Evolutionary conservation across 768 basidiomycete species (phyloP).

Genomic region (Russula abietina): DNA sequence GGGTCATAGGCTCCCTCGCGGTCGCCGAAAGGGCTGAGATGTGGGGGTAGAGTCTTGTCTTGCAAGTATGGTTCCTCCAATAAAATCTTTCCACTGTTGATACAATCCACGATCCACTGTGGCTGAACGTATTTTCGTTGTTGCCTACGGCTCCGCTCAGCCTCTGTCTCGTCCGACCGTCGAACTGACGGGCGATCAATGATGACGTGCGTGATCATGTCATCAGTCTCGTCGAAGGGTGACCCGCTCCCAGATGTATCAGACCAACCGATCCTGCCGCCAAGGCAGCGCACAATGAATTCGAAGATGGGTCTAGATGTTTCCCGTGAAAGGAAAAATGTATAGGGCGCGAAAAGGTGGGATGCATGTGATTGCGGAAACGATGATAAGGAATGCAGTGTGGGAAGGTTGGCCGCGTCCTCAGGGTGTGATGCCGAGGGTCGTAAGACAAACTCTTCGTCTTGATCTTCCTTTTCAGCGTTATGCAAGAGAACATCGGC

Average conservation of each 20-base stretch:
- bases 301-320: slow-evolving; percentile 89
- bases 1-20: slow-evolving; percentile 73
- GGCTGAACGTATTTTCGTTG: slow-evolving; percentile 90
- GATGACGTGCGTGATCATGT: slow-evolving; percentile 89
- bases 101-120: slow-evolving; percentile 96
- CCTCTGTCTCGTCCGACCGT: slow-evolving; percentile 43
- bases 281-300: slow-evolving; percentile 87
- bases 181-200: slow-evolving; percentile 76
- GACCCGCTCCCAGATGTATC: slow-evolving; percentile 75
- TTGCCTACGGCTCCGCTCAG: slow-evolving; percentile 54
- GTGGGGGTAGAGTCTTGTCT: slow-evolving; percentile 84
- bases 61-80: slow-evolving; percentile 82
- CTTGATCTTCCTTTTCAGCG: slow-evolving; percentile 31
- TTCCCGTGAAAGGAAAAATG: slow-evolving; percentile 92
- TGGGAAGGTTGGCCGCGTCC: slow-evolving; percentile 49
- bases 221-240: slow-evolving; percentile 68
- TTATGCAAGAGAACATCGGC: slow-evolving; percentile 30
- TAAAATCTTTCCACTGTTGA: slow-evolving; percentile 80
- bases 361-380: slow-evolving; percentile 51
- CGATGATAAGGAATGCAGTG: slow-evolving; percentile 58
- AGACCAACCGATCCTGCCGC: slow-evolving; percentile 90
- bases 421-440: slow-evolving; percentile 47
- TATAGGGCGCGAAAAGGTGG: slow-evolving; percentile 77
- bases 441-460: slow-evolving; percentile 65
- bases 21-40: slow-evolving; percentile 92